phyloP scores from a whole-genome alignment of 306 rosid genomes.

The Lagenaria siceraria region DNA sequence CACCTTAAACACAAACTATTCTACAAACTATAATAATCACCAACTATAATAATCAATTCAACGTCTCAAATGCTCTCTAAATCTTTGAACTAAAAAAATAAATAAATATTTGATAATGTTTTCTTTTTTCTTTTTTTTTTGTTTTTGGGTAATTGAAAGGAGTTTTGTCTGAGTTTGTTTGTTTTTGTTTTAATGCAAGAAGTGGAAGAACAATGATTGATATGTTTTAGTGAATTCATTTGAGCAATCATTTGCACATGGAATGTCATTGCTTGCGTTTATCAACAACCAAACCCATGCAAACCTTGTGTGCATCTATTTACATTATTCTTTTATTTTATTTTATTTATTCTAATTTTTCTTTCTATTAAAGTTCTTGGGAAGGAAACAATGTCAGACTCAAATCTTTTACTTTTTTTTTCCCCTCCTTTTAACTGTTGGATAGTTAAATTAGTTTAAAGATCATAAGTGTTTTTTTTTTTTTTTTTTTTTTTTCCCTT shows the following conservation, averaged over 20 bases:
- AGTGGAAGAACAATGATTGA: conserved; percentile 1
- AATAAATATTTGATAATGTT: too few species aligned
- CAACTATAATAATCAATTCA: too few species aligned
- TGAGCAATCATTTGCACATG: conserved; percentile 1
- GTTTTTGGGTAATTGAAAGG: neutral
- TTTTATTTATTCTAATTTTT: neutral
- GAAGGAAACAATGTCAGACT: neutral
- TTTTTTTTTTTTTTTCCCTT: too few species aligned
- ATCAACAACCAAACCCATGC: neutral
- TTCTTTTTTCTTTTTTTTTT: neutral
- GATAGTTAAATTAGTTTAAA: too few species aligned
- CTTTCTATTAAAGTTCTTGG: neutral
- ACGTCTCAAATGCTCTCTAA: too few species aligned
- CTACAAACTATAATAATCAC: too few species aligned
- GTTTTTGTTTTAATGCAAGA: too few species aligned
- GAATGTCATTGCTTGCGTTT: neutral
- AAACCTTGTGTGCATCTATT: neutral
- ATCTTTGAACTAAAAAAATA: too few species aligned
- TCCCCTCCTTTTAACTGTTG: neutral
- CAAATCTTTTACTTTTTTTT: neutral
- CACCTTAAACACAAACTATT: too few species aligned
- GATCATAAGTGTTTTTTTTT: too few species aligned
- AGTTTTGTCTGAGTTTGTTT: neutral
- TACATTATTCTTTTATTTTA: neutral
- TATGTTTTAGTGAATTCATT: neutral